Percentiles rank a stretch among this genome's conserved stretches.
Conservation (phyloP, 441 rosid genomes). For the Pelargonium myrrhifolium region DNA sequence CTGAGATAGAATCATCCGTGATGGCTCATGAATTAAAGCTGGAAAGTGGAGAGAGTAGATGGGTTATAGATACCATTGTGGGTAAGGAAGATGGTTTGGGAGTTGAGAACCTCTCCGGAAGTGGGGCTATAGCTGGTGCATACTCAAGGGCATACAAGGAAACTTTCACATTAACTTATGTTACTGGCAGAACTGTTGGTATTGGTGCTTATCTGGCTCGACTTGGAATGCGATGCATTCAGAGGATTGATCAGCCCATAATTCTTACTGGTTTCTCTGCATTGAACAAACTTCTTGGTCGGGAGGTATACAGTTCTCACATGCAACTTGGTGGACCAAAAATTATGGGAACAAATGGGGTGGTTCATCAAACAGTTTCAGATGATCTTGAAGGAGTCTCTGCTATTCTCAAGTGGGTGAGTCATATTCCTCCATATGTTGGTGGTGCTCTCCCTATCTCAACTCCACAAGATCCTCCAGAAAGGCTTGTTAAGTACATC, state of each 20-base stretch:
- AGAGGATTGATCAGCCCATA: conserved; percentile 98
- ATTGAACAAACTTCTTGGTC: conserved; percentile 94
- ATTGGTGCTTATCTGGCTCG: conserved; percentile 99
- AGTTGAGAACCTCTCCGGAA: conserved; percentile 92
- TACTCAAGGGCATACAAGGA: conserved; percentile 95
- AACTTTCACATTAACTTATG: conserved; percentile 92
- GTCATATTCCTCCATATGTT: conserved; percentile 66
- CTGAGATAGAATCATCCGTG: conserved; percentile 65
- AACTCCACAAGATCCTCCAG: conserved; percentile 66
- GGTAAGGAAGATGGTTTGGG: conserved; percentile 99
- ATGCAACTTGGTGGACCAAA: conserved; percentile 99
- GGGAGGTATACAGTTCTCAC: conserved; percentile 99
- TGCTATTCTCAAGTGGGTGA: conserved; percentile 91
- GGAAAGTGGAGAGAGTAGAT: conserved; percentile 68
- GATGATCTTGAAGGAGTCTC: conserved; percentile 96
- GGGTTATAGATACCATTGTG: conserved; percentile 92
- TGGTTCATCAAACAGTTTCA: conserved; percentile 95
- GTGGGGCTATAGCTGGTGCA: conserved; percentile 98
- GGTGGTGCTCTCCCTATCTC: conserved; percentile 80
- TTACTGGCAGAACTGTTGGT: conserved; percentile 95
- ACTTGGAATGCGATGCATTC: conserved; percentile 98
- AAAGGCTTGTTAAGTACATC: conserved; percentile 75
- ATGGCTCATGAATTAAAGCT: conserved; percentile 85
- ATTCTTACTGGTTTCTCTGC: conserved; percentile 98
- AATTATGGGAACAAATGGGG: conserved; percentile 99